These are phyloP conservation scores for Pelargonium fulgidum DNA, from an alignment of 441 rosid genomes.

Conservation along the genomic window DNA sequence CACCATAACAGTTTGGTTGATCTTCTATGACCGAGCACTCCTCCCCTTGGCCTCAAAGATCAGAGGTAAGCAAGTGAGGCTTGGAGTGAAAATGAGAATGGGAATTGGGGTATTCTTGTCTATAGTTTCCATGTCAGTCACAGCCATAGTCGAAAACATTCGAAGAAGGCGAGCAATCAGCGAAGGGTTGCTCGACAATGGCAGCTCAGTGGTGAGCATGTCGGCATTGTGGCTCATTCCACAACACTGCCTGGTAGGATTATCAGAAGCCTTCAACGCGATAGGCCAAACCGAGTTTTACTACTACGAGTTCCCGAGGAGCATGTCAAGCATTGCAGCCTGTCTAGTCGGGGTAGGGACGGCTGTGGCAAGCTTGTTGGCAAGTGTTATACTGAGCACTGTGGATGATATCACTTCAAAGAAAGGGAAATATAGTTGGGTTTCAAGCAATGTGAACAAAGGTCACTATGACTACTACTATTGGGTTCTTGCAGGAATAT, in stretches of 20 bases:
- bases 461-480: constrained; percentile 73
- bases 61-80: constrained; percentile 47
- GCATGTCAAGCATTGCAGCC: constrained; percentile 80
- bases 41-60: constrained; percentile 63
- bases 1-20: constrained; percentile 50
- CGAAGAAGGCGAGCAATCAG: constrained; percentile 52
- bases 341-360: constrained; percentile 56
- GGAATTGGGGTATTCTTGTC: constrained; percentile 67
- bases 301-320: constrained; percentile 76
- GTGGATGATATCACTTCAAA: constrained; percentile 40
- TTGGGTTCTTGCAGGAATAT: constrained; percentile 60
- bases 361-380: constrained; percentile 67
- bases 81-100: constrained; percentile 68
- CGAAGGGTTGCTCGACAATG: constrained; percentile 47
- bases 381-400: constrained; percentile 44
- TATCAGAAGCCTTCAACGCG: constrained; percentile 71
- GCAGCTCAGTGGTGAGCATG: constrained; percentile 41
- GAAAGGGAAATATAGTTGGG: constrained; percentile 57
- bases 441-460: constrained; percentile 53
- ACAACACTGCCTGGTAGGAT: constrained; percentile 53
- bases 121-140: constrained; percentile 49
- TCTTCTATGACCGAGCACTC: constrained; percentile 61
- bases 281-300: constrained; percentile 84
- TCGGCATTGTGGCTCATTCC: constrained; percentile 89
- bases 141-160: constrained; percentile 54